Percentiles rank a stretch among this genome's conserved stretches.
Evolutionary conservation across 768 basidiomycete species (phyloP).

Genomic region (Podaxis mareebaensis): DNA sequence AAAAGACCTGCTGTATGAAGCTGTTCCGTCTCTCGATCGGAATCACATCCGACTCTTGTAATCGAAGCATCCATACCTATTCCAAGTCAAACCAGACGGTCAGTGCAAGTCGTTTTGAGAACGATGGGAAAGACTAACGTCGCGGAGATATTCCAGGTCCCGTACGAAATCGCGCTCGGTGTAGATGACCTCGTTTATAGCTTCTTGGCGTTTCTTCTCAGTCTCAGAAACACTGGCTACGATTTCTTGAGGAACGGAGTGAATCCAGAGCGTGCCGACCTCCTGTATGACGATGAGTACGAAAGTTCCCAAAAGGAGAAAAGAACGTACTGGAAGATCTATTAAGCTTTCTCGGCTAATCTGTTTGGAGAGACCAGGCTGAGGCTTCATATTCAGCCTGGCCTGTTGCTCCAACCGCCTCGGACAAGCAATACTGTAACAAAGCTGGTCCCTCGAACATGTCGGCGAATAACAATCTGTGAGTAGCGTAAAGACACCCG

Average conservation of each 20-base stretch:
- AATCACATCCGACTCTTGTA: constrained; percentile 76
- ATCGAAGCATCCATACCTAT: constrained; percentile 87
- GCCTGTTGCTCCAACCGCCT: constrained; percentile 93
- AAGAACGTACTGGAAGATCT: constrained; percentile 64
- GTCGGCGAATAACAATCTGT: constrained; percentile 99
- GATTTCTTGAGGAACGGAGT: constrained; percentile 93
- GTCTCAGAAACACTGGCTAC: constrained; percentile 88
- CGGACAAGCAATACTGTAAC: constrained; percentile 97
- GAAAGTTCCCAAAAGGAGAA: constrained; percentile 7
- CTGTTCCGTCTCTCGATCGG: constrained; percentile 74
- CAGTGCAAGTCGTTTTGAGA: constrained; percentile 4
- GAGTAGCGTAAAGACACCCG: constrained; percentile 93
- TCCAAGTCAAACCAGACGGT: background rate
- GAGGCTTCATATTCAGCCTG: constrained; percentile 89
- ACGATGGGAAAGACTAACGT: constrained; percentile 51
- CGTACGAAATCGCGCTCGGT: constrained; percentile 98
- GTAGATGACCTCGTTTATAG: constrained; percentile 94
- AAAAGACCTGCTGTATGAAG: constrained; percentile 94
- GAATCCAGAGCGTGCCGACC: constrained; percentile 88
- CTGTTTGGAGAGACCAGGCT: constrained; percentile 85
- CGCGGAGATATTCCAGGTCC: constrained; percentile 96
- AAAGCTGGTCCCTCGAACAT: constrained; percentile 90
- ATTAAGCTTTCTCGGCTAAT: constrained; percentile 79
- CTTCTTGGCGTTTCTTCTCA: constrained; percentile 96
- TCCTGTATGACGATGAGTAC: constrained; percentile 27